Conservation (phyloP, 352 stramenopile genomes). For the Globisporangium abappressorium region DNA sequence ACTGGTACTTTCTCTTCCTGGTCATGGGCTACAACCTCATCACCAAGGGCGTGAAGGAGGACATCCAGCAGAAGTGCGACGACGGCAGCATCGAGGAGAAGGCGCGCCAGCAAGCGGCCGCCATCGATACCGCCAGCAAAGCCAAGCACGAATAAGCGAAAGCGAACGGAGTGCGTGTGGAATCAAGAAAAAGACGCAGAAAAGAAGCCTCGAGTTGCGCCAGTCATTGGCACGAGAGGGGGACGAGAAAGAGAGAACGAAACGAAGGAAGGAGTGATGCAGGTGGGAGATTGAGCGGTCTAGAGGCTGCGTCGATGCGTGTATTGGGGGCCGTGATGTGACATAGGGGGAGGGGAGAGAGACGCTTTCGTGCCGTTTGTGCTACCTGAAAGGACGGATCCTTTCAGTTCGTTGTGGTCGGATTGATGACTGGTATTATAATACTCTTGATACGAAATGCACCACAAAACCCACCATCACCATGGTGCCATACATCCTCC, state of each 20-base stretch:
- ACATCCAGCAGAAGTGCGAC: constrained; percentile 36
- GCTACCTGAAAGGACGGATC: too few species aligned
- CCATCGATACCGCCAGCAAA: constrained; percentile 7
- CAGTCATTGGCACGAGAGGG: not conserved
- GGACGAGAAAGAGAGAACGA: not conserved
- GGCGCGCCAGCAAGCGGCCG: not conserved
- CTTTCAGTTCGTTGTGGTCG: too few species aligned
- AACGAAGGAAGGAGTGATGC: not conserved
- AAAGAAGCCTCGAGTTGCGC: not conserved
- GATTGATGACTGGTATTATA: too few species aligned
- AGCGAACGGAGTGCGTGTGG: not conserved
- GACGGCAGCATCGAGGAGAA: constrained; percentile 10
- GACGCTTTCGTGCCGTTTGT: too few species aligned
- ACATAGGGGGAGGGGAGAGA: not conserved
- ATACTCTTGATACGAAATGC: too few species aligned
- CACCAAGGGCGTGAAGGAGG: constrained; percentile 37
- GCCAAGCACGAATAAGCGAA: constrained; percentile 14
- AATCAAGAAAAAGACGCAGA: not conserved
- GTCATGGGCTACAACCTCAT: constrained; percentile 46
- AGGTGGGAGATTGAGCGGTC: not conserved
- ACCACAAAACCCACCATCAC: too few species aligned
- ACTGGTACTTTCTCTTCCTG: constrained; percentile 44
- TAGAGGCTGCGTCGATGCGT: not conserved
- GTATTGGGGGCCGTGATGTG: not conserved
- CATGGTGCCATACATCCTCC: too few species aligned